phyloP scores from a whole-genome alignment of 2,329 filamentous ascomycete species.

The Hysterium pulicare region DNA sequence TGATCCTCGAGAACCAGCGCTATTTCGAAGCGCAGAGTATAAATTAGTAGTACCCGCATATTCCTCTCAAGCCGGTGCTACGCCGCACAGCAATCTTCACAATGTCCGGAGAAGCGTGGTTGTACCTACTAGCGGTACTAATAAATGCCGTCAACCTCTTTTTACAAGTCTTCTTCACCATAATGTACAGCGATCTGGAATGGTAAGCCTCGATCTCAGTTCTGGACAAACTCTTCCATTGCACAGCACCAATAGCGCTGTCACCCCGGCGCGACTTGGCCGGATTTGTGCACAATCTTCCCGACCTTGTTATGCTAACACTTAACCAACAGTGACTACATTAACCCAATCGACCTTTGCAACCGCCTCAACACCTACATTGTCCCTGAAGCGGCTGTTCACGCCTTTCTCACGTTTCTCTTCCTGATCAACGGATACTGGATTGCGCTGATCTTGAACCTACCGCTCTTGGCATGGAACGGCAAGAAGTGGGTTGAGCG shows the following conservation, averaged over 20 bases:
- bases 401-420: constrained; percentile 90
- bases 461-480: constrained; percentile 90
- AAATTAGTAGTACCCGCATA: background rate
- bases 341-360: constrained; percentile 99
- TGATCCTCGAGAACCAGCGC: background rate
- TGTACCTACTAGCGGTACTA: constrained; percentile 95
- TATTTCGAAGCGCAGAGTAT: background rate
- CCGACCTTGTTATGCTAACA: background rate
- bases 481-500: constrained; percentile 80
- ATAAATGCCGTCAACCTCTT: constrained; percentile 99
- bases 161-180: constrained; percentile 99
- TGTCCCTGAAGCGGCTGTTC: constrained; percentile 94
- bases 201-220: constrained; percentile 67
- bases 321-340: constrained; percentile 97
- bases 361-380: constrained; percentile 99
- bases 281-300: background rate
- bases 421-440: constrained; percentile 99
- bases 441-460: constrained; percentile 85
- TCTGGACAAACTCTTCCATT: background rate
- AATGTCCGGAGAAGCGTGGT: constrained; percentile 98
- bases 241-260: background rate
- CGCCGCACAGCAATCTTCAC: constrained; percentile 37
- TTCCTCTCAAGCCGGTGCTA: constrained; percentile 6
- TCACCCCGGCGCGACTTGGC: too few species aligned
- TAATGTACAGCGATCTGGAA: constrained; percentile 99